These are phyloP conservation scores for Ilyonectria sp. DNA, from an alignment of 2,329 filamentous ascomycete genomes.

Conservation along the genomic window DNA sequence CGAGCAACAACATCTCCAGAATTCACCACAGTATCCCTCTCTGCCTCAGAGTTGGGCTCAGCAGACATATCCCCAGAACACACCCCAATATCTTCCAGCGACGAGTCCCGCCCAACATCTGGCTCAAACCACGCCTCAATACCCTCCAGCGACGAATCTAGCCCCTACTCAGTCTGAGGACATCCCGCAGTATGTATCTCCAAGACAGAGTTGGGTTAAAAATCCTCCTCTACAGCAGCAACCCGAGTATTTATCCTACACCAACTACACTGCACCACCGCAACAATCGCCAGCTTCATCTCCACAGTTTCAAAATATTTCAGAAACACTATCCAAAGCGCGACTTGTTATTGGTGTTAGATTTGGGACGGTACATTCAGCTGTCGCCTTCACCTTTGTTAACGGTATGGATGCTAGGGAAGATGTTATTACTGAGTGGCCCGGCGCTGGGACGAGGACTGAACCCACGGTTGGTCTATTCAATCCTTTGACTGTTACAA, in stretches of 20 bases:
- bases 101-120: too few relatives aligned
- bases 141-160: too few relatives aligned
- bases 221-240: too few relatives aligned
- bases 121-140: too few relatives aligned
- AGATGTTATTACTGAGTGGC: slow-evolving; percentile 99
- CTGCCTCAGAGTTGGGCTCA: background rate
- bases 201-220: too few relatives aligned
- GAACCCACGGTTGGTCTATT: slow-evolving; percentile 87
- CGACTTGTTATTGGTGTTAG: background rate
- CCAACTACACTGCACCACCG: too few relatives aligned
- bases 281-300: background rate
- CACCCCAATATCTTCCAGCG: too few relatives aligned
- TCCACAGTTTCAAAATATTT: background rate
- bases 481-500: background rate
- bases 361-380: background rate
- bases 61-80: background rate
- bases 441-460: slow-evolving; percentile 94
- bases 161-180: too few relatives aligned
- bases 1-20: too few relatives aligned
- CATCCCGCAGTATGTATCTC: too few relatives aligned
- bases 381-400: slow-evolving; percentile 94
- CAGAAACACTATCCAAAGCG: background rate
- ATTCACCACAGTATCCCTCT: too few relatives aligned
- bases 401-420: slow-evolving; percentile 98
- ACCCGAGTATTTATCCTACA: too few relatives aligned